Evolutionary conservation across 1,139 yeast species (phyloP), one percentile per base, ranked within the genome.

Genomic region (Scheffersomyces insectosa): DNA sequence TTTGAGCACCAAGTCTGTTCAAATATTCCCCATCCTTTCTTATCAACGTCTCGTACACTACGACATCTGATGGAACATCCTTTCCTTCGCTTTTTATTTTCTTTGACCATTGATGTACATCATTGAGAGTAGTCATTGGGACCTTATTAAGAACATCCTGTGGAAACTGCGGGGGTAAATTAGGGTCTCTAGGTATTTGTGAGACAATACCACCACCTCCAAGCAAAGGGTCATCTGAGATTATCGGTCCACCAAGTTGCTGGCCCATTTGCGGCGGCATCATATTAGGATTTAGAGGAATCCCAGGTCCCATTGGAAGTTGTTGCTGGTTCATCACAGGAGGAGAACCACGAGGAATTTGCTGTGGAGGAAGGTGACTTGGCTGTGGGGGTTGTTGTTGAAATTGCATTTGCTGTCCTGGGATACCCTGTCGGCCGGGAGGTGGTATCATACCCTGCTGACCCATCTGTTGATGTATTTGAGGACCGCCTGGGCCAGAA

Each of bases 31-130:
- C 55, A 56, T 85, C 91, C 46, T 83, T 75, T 15, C 66, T 59
- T 12, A 82, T 73, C 10, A 84, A 60, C 41, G 77, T 76, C 56
- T 86, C 95, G 56, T 85, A 85, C 15, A 81, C 51, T 40, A 70
- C 59, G 10, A 82, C 63, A 46, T 83, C 85, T 2, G 72, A 58
- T 1, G 81, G 72, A 0, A 75, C 67, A 5, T 66, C 65, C 42
- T 72, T 66, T 0, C 75, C 77, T 42, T 77, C 77, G 3, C 59
- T 57, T 32, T 56, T 55, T 28, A 80, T 59, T 42, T 66, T 68
- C 20, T 75, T 72, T 0, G 88, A 82, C 93, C 91, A 86, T 51
- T 77, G 77, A 15, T 64, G 59, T 25, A 62, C 50, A 28, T 55
- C 52, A 23, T 42, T 33, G 40, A 58, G 44, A 12, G 52, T 45